These are phyloP conservation scores for Acorus gramineus DNA, from an alignment of 106 monocot genomes.

Conservation along the genomic window DNA sequence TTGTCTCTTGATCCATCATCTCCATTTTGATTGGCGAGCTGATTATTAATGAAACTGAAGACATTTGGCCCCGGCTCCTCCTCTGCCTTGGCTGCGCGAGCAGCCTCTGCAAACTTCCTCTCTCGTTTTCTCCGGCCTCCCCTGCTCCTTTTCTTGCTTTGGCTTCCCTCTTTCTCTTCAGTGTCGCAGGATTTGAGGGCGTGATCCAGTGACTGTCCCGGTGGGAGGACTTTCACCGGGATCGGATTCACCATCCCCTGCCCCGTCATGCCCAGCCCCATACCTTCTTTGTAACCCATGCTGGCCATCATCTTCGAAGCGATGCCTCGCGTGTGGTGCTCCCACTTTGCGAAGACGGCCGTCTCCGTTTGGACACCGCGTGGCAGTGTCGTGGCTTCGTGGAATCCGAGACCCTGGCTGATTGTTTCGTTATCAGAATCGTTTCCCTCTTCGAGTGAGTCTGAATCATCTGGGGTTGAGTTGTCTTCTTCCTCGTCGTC, in stretches of 20 bases:
- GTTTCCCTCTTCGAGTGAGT: slow-evolving; percentile 34
- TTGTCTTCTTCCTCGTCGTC: slow-evolving; percentile 21
- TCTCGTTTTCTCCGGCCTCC: slow-evolving; percentile 77
- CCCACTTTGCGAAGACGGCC: slow-evolving; percentile 83
- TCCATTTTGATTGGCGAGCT: slow-evolving; percentile 45
- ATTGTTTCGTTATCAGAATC: slow-evolving; percentile 17
- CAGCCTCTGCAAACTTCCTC: slow-evolving; percentile 58
- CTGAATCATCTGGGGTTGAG: slow-evolving; percentile 17
- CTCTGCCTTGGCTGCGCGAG: slow-evolving; percentile 44
- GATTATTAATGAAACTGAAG: slow-evolving; percentile 87
- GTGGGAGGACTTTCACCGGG: slow-evolving; percentile 56
- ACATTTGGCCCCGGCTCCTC: slow-evolving; percentile 41
- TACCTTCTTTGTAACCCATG: slow-evolving; percentile 92
- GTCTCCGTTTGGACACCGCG: slow-evolving; percentile 83
- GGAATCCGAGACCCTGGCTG: slow-evolving; percentile 59
- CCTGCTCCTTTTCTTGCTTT: slow-evolving; percentile 55
- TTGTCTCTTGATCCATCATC: slow-evolving; percentile 10
- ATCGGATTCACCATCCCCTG: slow-evolving; percentile 80
- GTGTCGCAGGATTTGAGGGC: slow-evolving; percentile 33
- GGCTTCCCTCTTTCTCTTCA: slow-evolving; percentile 8
- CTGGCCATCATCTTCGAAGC: slow-evolving; percentile 97
- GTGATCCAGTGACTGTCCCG: slow-evolving; percentile 74
- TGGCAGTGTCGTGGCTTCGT: slow-evolving; percentile 34
- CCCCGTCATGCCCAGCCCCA: slow-evolving; percentile 79
- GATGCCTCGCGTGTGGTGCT: slow-evolving; percentile 84